Conservation (phyloP, 352 stramenopile species). For the Phytophthora crassamura region DNA sequence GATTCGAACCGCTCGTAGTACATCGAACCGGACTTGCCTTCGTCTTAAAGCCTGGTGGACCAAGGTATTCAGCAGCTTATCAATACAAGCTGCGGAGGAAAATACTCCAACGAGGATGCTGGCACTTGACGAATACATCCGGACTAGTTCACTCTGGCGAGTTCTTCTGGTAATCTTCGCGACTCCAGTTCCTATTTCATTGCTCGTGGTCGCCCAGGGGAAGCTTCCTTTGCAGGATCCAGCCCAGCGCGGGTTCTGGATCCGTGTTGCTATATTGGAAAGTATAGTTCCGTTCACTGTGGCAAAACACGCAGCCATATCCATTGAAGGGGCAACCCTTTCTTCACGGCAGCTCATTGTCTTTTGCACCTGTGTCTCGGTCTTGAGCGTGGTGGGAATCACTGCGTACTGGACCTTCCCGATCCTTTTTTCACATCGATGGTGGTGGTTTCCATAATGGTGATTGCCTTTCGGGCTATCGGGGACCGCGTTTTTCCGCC, state of each 20-base stretch:
- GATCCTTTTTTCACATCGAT: constrained; percentile 1
- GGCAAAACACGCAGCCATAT: not conserved
- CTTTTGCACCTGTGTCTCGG: not conserved
- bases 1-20: too few species aligned
- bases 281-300: not conserved
- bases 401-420: constrained; percentile 1
- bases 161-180: not conserved
- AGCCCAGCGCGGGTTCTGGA: constrained; percentile 3
- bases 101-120: constrained; percentile 12
- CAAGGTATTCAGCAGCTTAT: not conserved
- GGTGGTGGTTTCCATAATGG: not conserved
- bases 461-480: not conserved
- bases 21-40: too few species aligned
- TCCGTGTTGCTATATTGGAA: not conserved
- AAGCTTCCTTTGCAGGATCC: constrained; percentile 8
- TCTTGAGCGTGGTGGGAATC: not conserved
- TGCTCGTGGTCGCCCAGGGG: not conserved
- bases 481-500: too few species aligned
- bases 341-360: not conserved
- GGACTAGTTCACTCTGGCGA: not conserved
- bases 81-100: constrained; percentile 3
- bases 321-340: not conserved
- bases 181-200: not conserved
- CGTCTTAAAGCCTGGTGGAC: too few species aligned
- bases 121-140: constrained; percentile 8